Percentiles rank a stretch among this genome's conserved stretches.
Conservation (phyloP, 2,329 filamentous ascomycete species). For the Apiospora aurea region DNA sequence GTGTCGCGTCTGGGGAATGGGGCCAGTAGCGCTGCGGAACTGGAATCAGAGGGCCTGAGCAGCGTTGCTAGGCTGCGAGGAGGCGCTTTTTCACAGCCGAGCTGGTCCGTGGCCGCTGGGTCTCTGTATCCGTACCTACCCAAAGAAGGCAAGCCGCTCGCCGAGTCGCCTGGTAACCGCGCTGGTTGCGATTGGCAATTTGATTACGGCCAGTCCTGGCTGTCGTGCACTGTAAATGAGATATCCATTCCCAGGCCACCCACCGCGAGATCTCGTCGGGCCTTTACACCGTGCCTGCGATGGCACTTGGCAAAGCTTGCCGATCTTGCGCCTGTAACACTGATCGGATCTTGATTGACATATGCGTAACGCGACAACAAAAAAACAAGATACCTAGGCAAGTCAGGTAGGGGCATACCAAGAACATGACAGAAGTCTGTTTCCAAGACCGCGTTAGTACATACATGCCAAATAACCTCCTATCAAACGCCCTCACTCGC, state of each 20-base stretch:
- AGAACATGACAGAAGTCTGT: background rate
- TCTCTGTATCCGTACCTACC: background rate
- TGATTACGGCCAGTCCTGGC: background rate
- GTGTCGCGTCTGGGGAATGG: slow-evolving; percentile 11
- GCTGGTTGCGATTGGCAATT: background rate
- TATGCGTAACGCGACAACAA: background rate
- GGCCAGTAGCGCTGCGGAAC: background rate
- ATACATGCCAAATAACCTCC: background rate
- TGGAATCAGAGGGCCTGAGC: background rate
- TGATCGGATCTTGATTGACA: background rate
- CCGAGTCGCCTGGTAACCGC: background rate
- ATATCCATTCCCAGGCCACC: background rate
- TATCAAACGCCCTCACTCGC: background rate
- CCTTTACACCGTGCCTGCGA: background rate
- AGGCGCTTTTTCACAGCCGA: background rate
- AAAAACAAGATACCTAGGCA: background rate
- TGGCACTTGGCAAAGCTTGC: slow-evolving; percentile 6
- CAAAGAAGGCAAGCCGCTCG: slow-evolving; percentile 5
- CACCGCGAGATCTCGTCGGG: background rate
- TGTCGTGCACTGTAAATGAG: background rate
- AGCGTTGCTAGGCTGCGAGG: background rate
- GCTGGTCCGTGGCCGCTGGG: background rate
- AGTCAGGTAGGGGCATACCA: background rate
- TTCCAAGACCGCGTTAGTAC: background rate
- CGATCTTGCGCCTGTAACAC: background rate